Base-by-base conservation (phyloP, 2,329 filamentous ascomycete genomes). In the Cercospora sp. region DNA sequence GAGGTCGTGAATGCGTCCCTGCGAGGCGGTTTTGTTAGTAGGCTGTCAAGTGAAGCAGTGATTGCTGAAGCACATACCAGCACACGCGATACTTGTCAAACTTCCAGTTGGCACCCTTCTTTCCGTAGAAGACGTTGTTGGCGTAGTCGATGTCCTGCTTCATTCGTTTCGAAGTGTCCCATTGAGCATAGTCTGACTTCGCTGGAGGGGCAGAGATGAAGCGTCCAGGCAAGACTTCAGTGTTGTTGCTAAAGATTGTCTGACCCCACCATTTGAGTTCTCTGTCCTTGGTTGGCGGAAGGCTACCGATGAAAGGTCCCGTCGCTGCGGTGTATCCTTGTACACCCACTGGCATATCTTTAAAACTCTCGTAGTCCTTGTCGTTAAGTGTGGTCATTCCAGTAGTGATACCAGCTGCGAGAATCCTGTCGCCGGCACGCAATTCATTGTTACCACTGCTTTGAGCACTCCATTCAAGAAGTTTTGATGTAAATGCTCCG, bases 1-100 rank as follows among this genome's bases (percentile, higher is more conserved):
- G 81, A 87, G 2, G 86, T 83, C 0, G 87, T 89, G 72, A 90
- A 86, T 9, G 88, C 88, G 70, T 90, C 89, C 89, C 88, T 90
- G 65, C 5, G 51, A 6, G 28, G 28, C 40, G 4, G 13, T 16
- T 5, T 24, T 16, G 64, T 69, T n/a, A 70, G 62, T 10, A 58
- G 10, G 34, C 13, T 1, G 16, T 37, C 55, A 37, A 21, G 18
- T n/a, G 0, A 18, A 2, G 32, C 5, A 21, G 21, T 45, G 12
- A 18, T 7, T 16, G 12, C 3, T 5, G 26, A 21, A 55, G 26
- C 26, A 79, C 85, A 77, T 77, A 90, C 88, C 89, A 91, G 83
- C 88, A 90, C 67, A 90, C 87, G 5, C 89, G 84, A 74, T 89
- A 85, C 74, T 89, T 86, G 66, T 85, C 84, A 77, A 88, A 84